These are phyloP conservation scores for Globisporangium parvum DNA, from an alignment of 352 stramenopile species.

Conservation along the genomic window DNA sequence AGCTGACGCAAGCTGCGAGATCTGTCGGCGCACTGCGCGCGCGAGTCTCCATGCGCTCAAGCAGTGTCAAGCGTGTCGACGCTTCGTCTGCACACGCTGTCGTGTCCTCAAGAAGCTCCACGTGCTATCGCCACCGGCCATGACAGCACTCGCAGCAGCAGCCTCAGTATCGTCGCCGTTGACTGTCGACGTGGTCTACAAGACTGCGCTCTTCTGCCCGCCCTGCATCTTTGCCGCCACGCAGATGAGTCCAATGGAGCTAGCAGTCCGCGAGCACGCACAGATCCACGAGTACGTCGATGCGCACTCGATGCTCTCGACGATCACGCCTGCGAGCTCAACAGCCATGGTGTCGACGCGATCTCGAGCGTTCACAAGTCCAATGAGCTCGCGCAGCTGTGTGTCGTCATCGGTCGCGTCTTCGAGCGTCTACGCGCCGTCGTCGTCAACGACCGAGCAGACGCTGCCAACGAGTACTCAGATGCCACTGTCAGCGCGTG, in stretches of 20 bases:
- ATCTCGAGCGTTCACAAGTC: neutral
- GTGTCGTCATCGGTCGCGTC: neutral
- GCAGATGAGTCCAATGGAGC: conserved; percentile 16
- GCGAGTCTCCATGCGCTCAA: no score
- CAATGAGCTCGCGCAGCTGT: neutral
- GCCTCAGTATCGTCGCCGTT: no score
- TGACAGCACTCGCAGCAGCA: no score
- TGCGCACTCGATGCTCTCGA: neutral
- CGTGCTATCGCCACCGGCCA: conserved; percentile 6
- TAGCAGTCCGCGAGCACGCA: conserved; percentile 21
- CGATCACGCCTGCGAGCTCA: neutral
- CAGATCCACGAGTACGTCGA: conserved; percentile 14
- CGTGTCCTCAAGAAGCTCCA: conserved; percentile 10
- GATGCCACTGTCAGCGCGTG: no score
- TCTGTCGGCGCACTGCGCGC: no score
- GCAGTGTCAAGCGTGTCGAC: no score
- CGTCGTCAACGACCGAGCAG: neutral
- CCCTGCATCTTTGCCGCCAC: conserved; percentile 20
- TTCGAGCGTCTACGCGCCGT: neutral
- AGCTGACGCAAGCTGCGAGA: no score
- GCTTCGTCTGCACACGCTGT: neutral
- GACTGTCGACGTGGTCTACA: conserved; percentile 9
- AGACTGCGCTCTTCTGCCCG: conserved; percentile 22
- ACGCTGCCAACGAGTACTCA: neutral
- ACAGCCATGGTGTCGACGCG: neutral